These are phyloP conservation scores for Phanerodontia chrysosporium DNA, from an alignment of 768 basidiomycete species.

Conservation along the genomic window DNA sequence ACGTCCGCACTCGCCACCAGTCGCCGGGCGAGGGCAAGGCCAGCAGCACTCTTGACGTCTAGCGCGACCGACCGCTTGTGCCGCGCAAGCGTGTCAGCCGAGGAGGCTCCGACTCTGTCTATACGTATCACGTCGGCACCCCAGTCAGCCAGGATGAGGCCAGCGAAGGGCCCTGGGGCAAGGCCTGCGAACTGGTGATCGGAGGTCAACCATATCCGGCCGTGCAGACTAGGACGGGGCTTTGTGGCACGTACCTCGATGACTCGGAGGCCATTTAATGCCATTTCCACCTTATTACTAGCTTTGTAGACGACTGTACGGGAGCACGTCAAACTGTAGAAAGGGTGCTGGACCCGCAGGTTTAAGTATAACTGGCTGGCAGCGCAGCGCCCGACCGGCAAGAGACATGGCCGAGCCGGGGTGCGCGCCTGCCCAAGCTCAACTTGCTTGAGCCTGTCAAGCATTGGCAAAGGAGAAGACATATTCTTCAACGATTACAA, in stretches of 20 bases:
- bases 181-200: constrained; percentile 67
- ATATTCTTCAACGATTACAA: too few relatives aligned
- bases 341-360: too few relatives aligned
- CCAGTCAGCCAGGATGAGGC: constrained; percentile 73
- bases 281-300: background rate
- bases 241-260: constrained; percentile 16
- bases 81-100: constrained; percentile 52
- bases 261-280: constrained; percentile 19
- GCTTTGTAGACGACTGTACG: too few relatives aligned
- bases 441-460: too few relatives aligned
- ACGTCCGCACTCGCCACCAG: constrained; percentile 70
- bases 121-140: constrained; percentile 75
- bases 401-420: too few relatives aligned
- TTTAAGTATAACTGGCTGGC: too few relatives aligned
- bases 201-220: background rate
- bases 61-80: constrained; percentile 75
- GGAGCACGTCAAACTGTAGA: too few relatives aligned
- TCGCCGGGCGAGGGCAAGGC: constrained; percentile 49
- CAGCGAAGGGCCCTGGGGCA: constrained; percentile 79
- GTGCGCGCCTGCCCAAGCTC: too few relatives aligned
- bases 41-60: constrained; percentile 57
- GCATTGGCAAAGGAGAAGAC: too few relatives aligned
- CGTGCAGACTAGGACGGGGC: background rate
- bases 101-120: constrained; percentile 46
- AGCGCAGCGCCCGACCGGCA: too few relatives aligned